A percentile compares a stretch with the other conserved stretches of the same genome.
Evolutionary conservation across 192 early-diverging fungal species (phyloP).

Genomic region (Chytriomyces sp.): DNA sequence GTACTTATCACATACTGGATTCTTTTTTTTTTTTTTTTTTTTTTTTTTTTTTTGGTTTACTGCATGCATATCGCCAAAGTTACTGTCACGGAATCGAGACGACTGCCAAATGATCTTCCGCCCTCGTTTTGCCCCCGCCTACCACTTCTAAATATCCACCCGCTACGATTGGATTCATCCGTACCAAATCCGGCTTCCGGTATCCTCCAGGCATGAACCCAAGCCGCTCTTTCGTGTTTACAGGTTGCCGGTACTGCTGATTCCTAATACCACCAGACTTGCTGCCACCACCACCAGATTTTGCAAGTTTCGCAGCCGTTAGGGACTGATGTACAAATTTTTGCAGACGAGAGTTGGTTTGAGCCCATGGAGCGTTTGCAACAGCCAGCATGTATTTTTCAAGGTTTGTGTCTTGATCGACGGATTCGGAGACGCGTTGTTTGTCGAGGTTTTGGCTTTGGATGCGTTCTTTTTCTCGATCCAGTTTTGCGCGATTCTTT

Average conservation of each 20-base stretch:
- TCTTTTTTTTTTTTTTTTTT: too few relatives aligned
- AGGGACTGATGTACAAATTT: not conserved
- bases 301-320: not conserved
- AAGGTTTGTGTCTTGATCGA: constrained; percentile 3
- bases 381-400: constrained; percentile 17
- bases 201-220: constrained; percentile 22
- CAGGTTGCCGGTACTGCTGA: not conserved
- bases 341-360: constrained; percentile 9
- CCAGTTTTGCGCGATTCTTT: not conserved
- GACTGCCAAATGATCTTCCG: too few relatives aligned
- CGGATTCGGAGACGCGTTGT: not conserved
- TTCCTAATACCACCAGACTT: too few relatives aligned
- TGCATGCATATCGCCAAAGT: too few relatives aligned
- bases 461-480: constrained; percentile 1
- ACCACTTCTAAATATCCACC: constrained; percentile 16
- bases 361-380: constrained; percentile 16
- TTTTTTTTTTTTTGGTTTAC: too few relatives aligned
- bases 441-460: constrained; percentile 2
- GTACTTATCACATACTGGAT: too few relatives aligned
- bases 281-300: too few relatives aligned
- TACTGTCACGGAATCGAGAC: too few relatives aligned
- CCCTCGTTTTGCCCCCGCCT: too few relatives aligned
- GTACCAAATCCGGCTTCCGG: constrained; percentile 22
- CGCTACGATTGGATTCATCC: constrained; percentile 25
- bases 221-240: constrained; percentile 30